Conservation (phyloP, 345 rosid species). For the Boechera divaricarpa region DNA sequence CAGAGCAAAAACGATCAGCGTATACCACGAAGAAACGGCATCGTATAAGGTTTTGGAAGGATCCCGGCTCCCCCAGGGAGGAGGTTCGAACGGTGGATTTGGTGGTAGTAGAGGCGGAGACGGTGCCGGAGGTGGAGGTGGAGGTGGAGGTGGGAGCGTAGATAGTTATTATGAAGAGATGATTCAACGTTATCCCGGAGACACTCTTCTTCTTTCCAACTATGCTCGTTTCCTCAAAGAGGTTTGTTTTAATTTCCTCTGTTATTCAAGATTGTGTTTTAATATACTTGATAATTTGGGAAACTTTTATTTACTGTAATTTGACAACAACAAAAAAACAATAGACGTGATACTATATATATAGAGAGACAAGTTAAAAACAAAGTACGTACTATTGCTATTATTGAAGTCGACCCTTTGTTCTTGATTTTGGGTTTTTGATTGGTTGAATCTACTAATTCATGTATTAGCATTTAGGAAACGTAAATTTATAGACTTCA, state of each 20-base stretch:
- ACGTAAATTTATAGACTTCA: neutral
- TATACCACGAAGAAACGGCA: conserved; percentile 19
- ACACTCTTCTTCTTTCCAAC: conserved; percentile 62
- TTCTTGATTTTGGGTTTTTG: neutral
- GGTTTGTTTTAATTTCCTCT: conserved; percentile 40
- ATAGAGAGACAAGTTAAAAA: conserved; percentile 21
- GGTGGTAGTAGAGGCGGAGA: conserved; percentile 46
- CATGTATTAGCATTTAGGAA: neutral
- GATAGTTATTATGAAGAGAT: conserved; percentile 65
- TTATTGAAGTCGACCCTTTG: neutral
- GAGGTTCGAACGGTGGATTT: conserved; percentile 57
- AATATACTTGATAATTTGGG: neutral
- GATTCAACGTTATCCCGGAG: conserved; percentile 66
- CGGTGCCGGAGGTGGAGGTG: conserved; percentile 36
- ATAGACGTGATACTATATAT: neutral
- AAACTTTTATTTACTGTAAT: neutral
- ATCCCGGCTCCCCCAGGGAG: conserved; percentile 7
- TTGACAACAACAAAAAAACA: neutral
- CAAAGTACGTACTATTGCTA: neutral
- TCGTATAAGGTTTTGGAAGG: conserved; percentile 23
- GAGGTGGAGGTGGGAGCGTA: conserved; percentile 50
- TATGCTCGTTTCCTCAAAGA: conserved; percentile 77
- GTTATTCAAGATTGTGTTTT: neutral
- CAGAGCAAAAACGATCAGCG: conserved; percentile 23
- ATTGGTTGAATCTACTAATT: neutral